Evolutionary conservation across 208 protist species (phyloP).

Genomic region (Trypanosoma boissoni): DNA sequence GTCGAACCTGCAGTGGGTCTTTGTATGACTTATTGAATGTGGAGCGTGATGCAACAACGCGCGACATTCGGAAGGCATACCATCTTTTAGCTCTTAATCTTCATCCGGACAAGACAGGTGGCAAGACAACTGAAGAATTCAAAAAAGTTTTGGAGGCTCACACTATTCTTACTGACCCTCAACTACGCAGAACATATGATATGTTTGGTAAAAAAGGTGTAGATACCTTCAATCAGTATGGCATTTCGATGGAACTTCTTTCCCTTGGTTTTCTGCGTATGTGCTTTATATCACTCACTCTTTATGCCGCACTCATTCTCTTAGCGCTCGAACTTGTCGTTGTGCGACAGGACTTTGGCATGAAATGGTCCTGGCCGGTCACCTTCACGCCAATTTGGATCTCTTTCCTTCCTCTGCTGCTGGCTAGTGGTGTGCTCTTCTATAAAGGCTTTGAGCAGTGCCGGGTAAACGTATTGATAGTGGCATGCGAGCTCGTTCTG

Average conservation of each 20-base stretch:
- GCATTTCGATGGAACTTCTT: background rate
- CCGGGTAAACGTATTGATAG: slow-evolving; percentile 18
- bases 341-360: slow-evolving; percentile 19
- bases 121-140: slow-evolving; percentile 22
- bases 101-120: slow-evolving; percentile 28
- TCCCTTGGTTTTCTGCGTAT: background rate
- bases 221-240: slow-evolving; percentile 12
- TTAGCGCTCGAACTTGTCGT: slow-evolving; percentile 18
- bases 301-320: slow-evolving; percentile 14
- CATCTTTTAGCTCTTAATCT: slow-evolving; percentile 15
- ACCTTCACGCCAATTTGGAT: slow-evolving; percentile 38
- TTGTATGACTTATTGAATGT: slow-evolving; percentile 20
- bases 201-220: slow-evolving; percentile 25
- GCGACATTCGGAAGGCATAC: slow-evolving; percentile 23
- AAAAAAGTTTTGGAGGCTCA: slow-evolving; percentile 20
- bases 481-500: slow-evolving; percentile 22
- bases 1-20: slow-evolving; percentile 22
- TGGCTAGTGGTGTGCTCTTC: slow-evolving; percentile 24
- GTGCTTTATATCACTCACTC: background rate
- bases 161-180: slow-evolving; percentile 20
- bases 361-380: slow-evolving; percentile 15
- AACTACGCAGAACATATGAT: slow-evolving; percentile 19
- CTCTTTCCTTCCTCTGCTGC: slow-evolving; percentile 25
- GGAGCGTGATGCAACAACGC: slow-evolving; percentile 7
- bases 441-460: slow-evolving; percentile 14